A percentile compares a stretch with the other conserved stretches of the same genome.
Evolutionary conservation across 2,329 filamentous ascomycete genomes (phyloP).

Genomic region (Pyrenophora graminea): DNA sequence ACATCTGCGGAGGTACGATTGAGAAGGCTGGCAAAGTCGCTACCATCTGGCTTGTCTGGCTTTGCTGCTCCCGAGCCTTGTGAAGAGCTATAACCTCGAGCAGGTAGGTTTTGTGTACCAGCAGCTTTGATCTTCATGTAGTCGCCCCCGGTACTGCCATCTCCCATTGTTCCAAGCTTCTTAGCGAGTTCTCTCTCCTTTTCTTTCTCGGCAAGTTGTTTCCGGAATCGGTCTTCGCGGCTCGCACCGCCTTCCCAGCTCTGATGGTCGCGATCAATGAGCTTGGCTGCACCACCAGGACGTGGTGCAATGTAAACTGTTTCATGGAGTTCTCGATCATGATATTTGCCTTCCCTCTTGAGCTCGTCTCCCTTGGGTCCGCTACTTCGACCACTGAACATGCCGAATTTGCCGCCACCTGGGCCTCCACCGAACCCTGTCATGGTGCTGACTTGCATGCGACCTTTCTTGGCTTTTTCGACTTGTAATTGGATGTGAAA

Average conservation of each 20-base stretch:
- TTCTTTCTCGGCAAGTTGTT: constrained; percentile 68
- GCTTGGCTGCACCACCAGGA: constrained; percentile 58
- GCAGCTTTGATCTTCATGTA: constrained; percentile 62
- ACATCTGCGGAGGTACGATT: constrained; percentile 50
- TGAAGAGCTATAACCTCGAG: constrained; percentile 20
- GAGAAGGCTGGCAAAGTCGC: constrained; percentile 50
- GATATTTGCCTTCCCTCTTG: constrained; percentile 48
- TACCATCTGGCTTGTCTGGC: constrained; percentile 21
- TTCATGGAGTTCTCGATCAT: constrained; percentile 63
- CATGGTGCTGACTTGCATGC: constrained; percentile 80
- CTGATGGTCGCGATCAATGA: constrained; percentile 66
- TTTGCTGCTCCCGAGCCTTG: constrained; percentile 21
- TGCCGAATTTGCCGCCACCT: constrained; percentile 35
- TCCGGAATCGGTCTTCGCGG: constrained; percentile 67
- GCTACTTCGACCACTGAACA: constrained; percentile 36
- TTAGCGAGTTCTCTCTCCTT: constrained; percentile 74
- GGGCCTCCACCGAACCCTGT: constrained; percentile 52
- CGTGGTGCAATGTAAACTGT: constrained; percentile 51
- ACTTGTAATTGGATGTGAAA: constrained; percentile 87
- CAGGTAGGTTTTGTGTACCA: constrained; percentile 24
- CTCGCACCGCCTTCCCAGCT: constrained; percentile 56
- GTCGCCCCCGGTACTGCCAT: constrained; percentile 66
- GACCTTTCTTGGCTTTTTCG: constrained; percentile 67
- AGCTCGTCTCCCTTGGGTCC: constrained; percentile 34
- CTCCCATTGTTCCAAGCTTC: constrained; percentile 66